Evolutionary conservation across 2,329 filamentous ascomycete species (phyloP).

Genomic region (Aquanectria penicillioides): DNA sequence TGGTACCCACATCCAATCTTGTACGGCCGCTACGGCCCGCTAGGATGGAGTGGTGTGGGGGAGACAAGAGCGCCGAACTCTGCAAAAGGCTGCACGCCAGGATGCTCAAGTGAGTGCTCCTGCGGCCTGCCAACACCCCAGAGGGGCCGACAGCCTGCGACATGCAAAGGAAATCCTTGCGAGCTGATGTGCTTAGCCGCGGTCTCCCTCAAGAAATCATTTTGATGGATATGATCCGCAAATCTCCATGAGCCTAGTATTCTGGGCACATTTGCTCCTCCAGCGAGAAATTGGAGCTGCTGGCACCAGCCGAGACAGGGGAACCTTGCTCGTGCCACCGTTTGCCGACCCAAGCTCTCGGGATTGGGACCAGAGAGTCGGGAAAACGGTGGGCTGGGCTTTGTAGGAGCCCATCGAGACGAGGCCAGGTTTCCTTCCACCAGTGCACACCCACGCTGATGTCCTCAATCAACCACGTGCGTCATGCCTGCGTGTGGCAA

Average conservation of each 20-base stretch:
- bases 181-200: constrained; percentile 26
- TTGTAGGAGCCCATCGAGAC: constrained; percentile 10
- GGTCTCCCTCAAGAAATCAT: constrained; percentile 14
- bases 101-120: constrained; percentile 28
- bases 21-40: constrained; percentile 40
- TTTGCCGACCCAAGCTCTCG: constrained; percentile 49
- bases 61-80: constrained; percentile 25
- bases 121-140: constrained; percentile 17
- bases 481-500: background rate
- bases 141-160: constrained; percentile 15
- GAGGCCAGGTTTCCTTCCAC: background rate
- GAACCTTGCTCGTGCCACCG: constrained; percentile 44
- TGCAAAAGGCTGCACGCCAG: constrained; percentile 30
- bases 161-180: constrained; percentile 16
- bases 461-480: constrained; percentile 8
- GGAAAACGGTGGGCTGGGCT: constrained; percentile 40
- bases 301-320: constrained; percentile 39
- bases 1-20: constrained; percentile 33
- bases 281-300: constrained; percentile 16
- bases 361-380: constrained; percentile 46
- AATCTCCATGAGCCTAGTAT: background rate
- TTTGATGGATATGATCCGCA: background rate
- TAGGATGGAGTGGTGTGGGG: constrained; percentile 38
- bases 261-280: constrained; percentile 11
- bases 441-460: background rate